Evolutionary conservation across 345 rosid species (phyloP), one percentile per base, ranked within the genome.

Genomic region (Cardamine chenopodiifolia): DNA sequence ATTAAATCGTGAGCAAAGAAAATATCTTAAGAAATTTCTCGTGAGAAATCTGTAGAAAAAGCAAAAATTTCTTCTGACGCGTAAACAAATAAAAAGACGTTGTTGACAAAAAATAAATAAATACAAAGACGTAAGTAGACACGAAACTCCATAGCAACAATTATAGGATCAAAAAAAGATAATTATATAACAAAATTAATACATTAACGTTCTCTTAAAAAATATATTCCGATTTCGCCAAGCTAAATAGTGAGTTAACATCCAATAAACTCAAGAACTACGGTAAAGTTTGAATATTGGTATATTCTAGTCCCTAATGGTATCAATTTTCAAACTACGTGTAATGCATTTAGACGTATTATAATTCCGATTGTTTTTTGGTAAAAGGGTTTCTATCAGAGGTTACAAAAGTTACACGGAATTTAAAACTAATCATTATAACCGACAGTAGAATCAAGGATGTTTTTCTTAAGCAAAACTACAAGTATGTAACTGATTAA

Each of bases 111-210:
- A n/a, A n/a, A n/a, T n/a, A n/a, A n/a, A n/a, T n/a, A n/a, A n/a
- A 50, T 53, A 23, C 59, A 66, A 66, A 71, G 77, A 60, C 73
- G 69, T 58, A 72, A 59, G 72, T 47, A 20, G 28, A 40, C 73
- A 72, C 81, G 81, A 65, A 72, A 78, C 81, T 78, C 64, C 15
- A 66, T 7, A 58, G 1, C 63, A 45, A 70, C 45, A 70, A 71
- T 63, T 72, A 70, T 71, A 9, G 15, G 61, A 47, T 45, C 34
- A 37, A 68, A 42, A 29, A 31, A 28, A 25, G 12, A 52, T 0
- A 61, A 11, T 39, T 14, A 17, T 48, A 34, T 17, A 62, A 64
- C 17, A 35, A 44, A 69, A 62, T 19, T 29, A 55, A 34, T 56
- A 62, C 66, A 20, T 34, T 55, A 19, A 62, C 70, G 61, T 67